These are phyloP conservation scores for Fomitopsis schrenkii DNA, from an alignment of 1,284 basidiomycete genomes.

Conservation along the genomic window DNA sequence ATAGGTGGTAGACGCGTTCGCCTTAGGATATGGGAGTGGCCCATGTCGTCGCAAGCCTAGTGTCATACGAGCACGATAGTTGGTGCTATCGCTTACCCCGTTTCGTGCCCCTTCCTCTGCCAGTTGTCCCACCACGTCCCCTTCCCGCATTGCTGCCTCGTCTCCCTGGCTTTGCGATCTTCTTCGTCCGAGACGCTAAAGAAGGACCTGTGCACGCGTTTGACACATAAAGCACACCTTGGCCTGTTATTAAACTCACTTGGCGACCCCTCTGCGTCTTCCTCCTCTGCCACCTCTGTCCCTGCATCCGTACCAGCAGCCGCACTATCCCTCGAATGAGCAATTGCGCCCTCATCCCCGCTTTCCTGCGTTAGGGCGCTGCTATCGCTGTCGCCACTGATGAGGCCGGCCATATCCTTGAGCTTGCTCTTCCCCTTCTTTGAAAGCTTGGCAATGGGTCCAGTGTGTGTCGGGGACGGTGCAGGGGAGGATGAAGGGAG, in stretches of 20 bases:
- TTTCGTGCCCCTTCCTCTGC: conserved; percentile 16
- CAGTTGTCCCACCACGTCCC: conserved; percentile 19
- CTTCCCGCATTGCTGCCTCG: conserved; percentile 14
- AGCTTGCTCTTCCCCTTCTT: conserved; percentile 25
- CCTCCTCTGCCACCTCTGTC: conserved; percentile 62
- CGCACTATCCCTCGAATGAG: conserved; percentile 55
- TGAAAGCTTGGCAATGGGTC: conserved; percentile 30
- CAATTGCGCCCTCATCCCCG: conserved; percentile 57
- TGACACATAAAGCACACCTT: neutral
- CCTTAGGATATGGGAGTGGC: too few relatives aligned
- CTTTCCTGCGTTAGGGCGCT: conserved; percentile 78
- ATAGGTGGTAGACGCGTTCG: too few relatives aligned
- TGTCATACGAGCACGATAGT: neutral
- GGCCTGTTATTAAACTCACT: conserved; percentile 34
- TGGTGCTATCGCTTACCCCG: conserved; percentile 21
- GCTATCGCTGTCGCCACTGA: conserved; percentile 75
- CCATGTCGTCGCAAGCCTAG: neutral
- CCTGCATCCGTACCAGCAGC: conserved; percentile 67
- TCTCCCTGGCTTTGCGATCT: conserved; percentile 12
- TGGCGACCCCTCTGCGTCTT: conserved; percentile 54
- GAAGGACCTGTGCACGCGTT: conserved; percentile 12
- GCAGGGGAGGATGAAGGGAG: conserved; percentile 41
- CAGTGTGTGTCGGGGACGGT: conserved; percentile 36
- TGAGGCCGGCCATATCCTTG: conserved; percentile 58
- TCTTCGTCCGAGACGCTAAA: conserved; percentile 14